Percentiles rank a stretch among this genome's conserved stretches.
phyloP scores from a whole-genome alignment of 2,329 filamentous ascomycete genomes.

The Fusarium nurragi region DNA sequence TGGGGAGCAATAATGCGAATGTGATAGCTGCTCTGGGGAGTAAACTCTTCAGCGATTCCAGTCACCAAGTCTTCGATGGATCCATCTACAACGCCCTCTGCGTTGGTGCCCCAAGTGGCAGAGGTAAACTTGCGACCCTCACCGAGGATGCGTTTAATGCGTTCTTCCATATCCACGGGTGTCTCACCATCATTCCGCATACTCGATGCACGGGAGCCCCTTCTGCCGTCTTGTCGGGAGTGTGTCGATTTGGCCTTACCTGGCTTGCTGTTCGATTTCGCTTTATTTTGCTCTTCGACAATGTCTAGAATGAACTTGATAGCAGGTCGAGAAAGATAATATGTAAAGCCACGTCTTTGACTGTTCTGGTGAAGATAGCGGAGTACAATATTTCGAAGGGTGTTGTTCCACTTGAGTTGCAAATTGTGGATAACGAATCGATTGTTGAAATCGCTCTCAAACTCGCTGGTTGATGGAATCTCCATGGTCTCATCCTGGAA shows the following conservation, averaged over 20 bases:
- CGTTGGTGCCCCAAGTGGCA: conserved; percentile 46
- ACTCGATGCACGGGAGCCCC: conserved; percentile 52
- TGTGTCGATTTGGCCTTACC: conserved; percentile 45
- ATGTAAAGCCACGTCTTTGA: conserved; percentile 94
- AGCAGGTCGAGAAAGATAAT: conserved; percentile 94
- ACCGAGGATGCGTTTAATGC: conserved; percentile 83
- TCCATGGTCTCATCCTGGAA: conserved; percentile 71
- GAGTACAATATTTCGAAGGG: conserved; percentile 92
- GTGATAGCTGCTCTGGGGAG: conserved; percentile 92
- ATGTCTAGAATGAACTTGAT: conserved; percentile 99
- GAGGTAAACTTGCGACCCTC: conserved; percentile 83
- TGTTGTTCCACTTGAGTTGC: conserved; percentile 98
- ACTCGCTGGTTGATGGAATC: conserved; percentile 77
- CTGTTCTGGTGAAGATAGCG: conserved; percentile 98
- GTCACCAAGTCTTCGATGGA: conserved; percentile 72
- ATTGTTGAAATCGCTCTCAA: conserved; percentile 95
- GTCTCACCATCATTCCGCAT: conserved; percentile 64
- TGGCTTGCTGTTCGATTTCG: conserved; percentile 57
- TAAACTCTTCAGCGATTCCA: conserved; percentile 87
- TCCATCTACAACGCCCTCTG: conserved; percentile 49
- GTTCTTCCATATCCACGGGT: conserved; percentile 76
- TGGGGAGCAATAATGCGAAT: conserved; percentile 95
- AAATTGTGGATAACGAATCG: conserved; percentile 98
- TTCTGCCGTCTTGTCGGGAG: conserved; percentile 41
- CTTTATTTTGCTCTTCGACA: conserved; percentile 89